Evolutionary conservation across 768 basidiomycete species (phyloP).

Genomic region (Dioszegia crocea): DNA sequence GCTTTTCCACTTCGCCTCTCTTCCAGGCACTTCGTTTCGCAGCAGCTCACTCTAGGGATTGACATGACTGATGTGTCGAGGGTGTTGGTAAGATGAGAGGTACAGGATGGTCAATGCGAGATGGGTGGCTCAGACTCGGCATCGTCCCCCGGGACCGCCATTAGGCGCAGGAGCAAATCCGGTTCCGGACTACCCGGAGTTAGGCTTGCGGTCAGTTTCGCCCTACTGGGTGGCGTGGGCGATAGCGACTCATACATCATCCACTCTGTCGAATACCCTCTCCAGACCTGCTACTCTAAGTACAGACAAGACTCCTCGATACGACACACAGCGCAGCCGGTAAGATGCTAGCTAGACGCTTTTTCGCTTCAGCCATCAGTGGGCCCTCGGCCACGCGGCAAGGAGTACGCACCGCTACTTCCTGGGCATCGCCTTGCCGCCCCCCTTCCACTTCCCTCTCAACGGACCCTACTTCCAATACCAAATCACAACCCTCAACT

Average conservation of each 20-base stretch:
- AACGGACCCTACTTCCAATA: too few species aligned
- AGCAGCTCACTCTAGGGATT: constrained; percentile 25
- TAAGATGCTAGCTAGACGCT: not conserved
- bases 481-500: not conserved
- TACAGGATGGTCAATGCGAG: not conserved
- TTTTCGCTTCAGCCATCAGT: not conserved
- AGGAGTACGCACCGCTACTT: not conserved
- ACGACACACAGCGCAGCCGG: not conserved
- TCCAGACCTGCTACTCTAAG: too few species aligned
- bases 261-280: too few species aligned
- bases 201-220: constrained; percentile 2
- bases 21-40: too few species aligned
- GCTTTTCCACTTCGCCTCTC: too few species aligned
- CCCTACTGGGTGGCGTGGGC: not conserved
- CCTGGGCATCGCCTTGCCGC: not conserved
- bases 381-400: not conserved
- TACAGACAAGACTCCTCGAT: too few species aligned
- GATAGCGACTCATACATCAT: not conserved
- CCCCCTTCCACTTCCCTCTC: not conserved
- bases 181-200: not conserved
- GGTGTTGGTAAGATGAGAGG: not conserved
- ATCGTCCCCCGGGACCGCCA: not conserved
- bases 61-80: constrained; percentile 22
- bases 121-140: not conserved
- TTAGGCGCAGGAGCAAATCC: not conserved